phyloP scores from a whole-genome alignment of 306 rosid genomes.

The Corylus americana region DNA sequence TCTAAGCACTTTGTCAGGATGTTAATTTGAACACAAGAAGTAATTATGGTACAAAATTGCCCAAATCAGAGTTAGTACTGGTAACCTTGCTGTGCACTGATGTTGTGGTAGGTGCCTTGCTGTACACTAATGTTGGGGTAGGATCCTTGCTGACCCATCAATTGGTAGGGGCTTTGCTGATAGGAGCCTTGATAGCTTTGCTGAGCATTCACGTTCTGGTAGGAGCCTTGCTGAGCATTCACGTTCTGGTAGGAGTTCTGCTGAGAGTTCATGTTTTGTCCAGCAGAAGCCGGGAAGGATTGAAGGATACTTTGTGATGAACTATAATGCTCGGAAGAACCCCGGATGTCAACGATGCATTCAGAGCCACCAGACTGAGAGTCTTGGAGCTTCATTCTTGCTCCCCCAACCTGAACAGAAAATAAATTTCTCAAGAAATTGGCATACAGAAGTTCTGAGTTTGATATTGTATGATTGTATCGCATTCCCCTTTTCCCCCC shows the following conservation, averaged over 20 bases:
- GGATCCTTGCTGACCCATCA: constrained; percentile 31
- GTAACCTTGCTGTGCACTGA: constrained; percentile 20
- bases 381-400: constrained; percentile 28
- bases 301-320: constrained; percentile 25
- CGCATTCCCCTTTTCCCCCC: too few species aligned
- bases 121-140: constrained; percentile 20
- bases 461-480: too few species aligned
- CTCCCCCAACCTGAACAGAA: constrained; percentile 27
- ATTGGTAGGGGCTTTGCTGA: constrained; percentile 20
- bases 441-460: too few species aligned
- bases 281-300: constrained; percentile 20
- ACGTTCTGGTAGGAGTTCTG: constrained; percentile 4
- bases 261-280: constrained; percentile 22
- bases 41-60: constrained; percentile 15
- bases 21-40: background rate
- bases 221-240: constrained; percentile 20
- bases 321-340: constrained; percentile 29
- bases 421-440: background rate
- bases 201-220: constrained; percentile 10
- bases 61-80: constrained; percentile 21
- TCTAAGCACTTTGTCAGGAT: background rate
- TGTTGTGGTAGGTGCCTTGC: constrained; percentile 13
- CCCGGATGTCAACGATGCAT: constrained; percentile 11
- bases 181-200: constrained; percentile 19
- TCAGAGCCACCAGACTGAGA: constrained; percentile 17